A percentile compares a stretch with the other conserved stretches of the same genome.
These are phyloP conservation scores for Oropetium thomaeum DNA, from an alignment of 176 grass and related monocot species.

Conservation along the genomic window DNA sequence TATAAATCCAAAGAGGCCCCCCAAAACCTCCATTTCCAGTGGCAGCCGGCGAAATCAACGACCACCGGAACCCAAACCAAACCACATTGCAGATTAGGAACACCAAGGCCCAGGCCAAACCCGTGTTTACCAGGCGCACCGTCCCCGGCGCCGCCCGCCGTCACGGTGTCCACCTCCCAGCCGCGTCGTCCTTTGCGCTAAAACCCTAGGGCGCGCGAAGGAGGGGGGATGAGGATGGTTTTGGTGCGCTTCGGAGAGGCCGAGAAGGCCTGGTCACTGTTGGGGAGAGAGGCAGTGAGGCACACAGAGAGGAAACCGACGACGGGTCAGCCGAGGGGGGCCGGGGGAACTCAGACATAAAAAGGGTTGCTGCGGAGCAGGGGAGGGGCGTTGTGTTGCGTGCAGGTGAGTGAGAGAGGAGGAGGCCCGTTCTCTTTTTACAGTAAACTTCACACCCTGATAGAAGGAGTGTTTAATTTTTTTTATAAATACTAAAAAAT, in stretches of 20 bases:
- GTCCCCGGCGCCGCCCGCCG: background rate
- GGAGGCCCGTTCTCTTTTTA: no score
- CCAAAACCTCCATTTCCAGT: background rate
- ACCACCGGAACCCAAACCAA: background rate
- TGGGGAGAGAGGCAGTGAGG: no score
- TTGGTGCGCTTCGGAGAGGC: background rate
- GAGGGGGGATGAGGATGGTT: background rate
- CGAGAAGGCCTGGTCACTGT: background rate
- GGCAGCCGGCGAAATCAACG: background rate
- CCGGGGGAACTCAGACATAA: background rate
- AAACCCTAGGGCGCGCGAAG: background rate
- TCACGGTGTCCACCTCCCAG: background rate
- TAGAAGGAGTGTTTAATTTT: no score
- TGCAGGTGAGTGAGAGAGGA: background rate
- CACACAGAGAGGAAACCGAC: background rate
- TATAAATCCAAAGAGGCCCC: background rate
- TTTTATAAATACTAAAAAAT: no score
- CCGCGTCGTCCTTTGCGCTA: background rate
- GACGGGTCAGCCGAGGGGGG: constrained; percentile 25
- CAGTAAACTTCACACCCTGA: no score
- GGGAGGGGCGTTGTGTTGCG: background rate
- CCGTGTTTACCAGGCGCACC: background rate
- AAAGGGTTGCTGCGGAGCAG: no score
- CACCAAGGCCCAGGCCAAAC: background rate
- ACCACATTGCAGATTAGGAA: background rate